A percentile compares a stretch with the other conserved stretches of the same genome.
Conservation (phyloP, 2,329 filamentous ascomycete genomes). For the Ophiobolus disseminans region DNA sequence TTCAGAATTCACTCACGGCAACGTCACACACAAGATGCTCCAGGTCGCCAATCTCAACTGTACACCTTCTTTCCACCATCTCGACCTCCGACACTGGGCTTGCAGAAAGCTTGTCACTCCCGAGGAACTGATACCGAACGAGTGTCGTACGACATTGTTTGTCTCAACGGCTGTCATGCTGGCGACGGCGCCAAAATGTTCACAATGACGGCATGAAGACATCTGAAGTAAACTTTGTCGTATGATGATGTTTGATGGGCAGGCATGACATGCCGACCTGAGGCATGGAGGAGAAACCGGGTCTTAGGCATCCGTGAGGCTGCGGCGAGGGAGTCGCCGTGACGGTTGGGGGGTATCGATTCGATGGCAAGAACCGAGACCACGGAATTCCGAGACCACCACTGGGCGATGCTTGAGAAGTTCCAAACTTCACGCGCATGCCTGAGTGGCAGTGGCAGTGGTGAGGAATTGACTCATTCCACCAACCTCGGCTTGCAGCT, state of each 20-base stretch:
- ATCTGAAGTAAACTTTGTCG: conserved; percentile 46
- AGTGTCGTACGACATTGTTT: conserved; percentile 45
- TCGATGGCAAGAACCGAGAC: conserved; percentile 5
- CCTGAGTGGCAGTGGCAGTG: too few species aligned
- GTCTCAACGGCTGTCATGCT: conserved; percentile 31
- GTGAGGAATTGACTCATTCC: too few species aligned
- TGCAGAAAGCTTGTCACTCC: conserved; percentile 20
- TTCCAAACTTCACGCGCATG: too few species aligned
- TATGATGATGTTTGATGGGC: conserved; percentile 46
- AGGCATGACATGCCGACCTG: conserved; percentile 28
- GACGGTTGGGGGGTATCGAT: conserved; percentile 5
- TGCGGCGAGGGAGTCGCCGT: conserved; percentile 7
- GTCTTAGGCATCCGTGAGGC: conserved; percentile 45
- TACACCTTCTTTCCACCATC: not conserved
- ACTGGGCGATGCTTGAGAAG: too few species aligned
- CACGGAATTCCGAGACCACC: too few species aligned
- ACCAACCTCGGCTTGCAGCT: too few species aligned
- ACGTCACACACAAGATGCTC: conserved; percentile 7
- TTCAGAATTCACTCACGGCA: conserved; percentile 12
- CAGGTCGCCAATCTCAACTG: conserved; percentile 12
- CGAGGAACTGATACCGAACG: conserved; percentile 33
- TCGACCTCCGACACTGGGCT: conserved; percentile 14
- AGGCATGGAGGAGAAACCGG: conserved; percentile 38
- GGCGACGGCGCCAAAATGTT: conserved; percentile 3
- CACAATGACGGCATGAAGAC: conserved; percentile 24